Conservation (phyloP, 2,329 filamentous ascomycete species). For the Colletotrichum graminicola region DNA sequence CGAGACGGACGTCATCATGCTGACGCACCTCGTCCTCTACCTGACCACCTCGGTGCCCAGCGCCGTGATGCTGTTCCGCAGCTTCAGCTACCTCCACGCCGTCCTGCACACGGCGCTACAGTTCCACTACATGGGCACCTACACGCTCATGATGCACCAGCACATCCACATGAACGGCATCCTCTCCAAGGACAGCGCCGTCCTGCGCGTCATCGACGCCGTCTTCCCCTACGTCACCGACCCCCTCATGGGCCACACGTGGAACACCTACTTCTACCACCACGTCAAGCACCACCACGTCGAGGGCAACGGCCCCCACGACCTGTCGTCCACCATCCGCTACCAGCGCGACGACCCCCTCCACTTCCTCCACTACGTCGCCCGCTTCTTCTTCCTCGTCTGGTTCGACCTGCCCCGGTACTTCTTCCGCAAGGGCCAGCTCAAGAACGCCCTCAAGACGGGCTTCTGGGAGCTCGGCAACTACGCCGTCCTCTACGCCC, state of each 20-base stretch:
- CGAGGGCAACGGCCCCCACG: slow-evolving; percentile 82
- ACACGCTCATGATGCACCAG: slow-evolving; percentile 86
- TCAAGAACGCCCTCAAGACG: slow-evolving; percentile 64
- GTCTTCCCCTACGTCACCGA: slow-evolving; percentile 80
- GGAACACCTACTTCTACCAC: slow-evolving; percentile 88
- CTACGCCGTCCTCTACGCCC: slow-evolving; percentile 64
- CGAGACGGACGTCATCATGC: slow-evolving; percentile 80
- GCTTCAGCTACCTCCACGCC: slow-evolving; percentile 77
- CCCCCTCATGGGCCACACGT: slow-evolving; percentile 84
- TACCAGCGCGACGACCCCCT: slow-evolving; percentile 78
- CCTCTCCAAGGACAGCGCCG: slow-evolving; percentile 60
- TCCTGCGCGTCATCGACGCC: slow-evolving; percentile 68
- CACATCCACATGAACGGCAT: slow-evolving; percentile 84
- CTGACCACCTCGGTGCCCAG: slow-evolving; percentile 77
- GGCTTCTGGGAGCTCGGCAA: slow-evolving; percentile 72
- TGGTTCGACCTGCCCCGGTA: slow-evolving; percentile 83
- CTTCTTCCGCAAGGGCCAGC: slow-evolving; percentile 74
- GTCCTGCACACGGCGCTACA: slow-evolving; percentile 75
- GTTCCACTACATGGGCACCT: slow-evolving; percentile 76
- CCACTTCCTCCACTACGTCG: slow-evolving; percentile 79
- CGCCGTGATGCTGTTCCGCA: slow-evolving; percentile 72
- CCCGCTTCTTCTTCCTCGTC: slow-evolving; percentile 78
- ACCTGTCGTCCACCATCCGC: slow-evolving; percentile 80
- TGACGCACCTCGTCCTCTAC: slow-evolving; percentile 82
- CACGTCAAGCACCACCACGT: slow-evolving; percentile 90